A percentile compares a stretch with the other conserved stretches of the same genome.
Conservation (phyloP, 352 stramenopile species). For the Elongisporangium senticosum region DNA sequence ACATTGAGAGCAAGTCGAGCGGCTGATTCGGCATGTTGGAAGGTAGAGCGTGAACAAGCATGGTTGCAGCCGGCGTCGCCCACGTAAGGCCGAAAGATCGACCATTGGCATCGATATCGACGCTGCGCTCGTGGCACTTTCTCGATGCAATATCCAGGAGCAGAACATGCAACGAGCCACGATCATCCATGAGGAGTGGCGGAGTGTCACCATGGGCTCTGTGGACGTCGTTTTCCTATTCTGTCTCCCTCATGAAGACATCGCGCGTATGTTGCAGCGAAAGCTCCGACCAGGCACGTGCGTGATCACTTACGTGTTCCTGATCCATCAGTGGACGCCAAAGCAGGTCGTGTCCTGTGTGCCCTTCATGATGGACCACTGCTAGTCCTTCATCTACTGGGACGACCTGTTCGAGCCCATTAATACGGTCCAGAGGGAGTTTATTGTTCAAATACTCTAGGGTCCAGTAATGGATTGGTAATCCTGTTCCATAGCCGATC, state of each 20-base stretch:
- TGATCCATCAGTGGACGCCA: constrained; percentile 48
- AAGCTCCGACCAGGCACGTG: constrained; percentile 37
- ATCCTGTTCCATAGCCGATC: no score
- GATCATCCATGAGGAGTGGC: constrained; percentile 51
- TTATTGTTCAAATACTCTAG: no score
- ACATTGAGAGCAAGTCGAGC: no score
- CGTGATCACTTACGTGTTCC: constrained; percentile 66
- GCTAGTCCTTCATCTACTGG: constrained; percentile 36
- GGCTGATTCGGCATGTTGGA: no score
- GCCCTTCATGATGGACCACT: constrained; percentile 55
- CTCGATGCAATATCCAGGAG: constrained; percentile 14
- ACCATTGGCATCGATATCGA: no score
- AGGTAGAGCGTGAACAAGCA: no score
- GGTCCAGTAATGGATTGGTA: no score
- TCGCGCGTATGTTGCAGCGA: constrained; percentile 21
- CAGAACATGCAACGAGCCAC: constrained; percentile 9
- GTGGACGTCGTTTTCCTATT: constrained; percentile 57
- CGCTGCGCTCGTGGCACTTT: constrained; percentile 39
- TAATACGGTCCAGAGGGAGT: no score
- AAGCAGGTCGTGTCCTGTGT: constrained; percentile 32
- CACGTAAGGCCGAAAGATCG: no score
- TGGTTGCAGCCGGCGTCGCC: no score
- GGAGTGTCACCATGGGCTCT: constrained; percentile 30
- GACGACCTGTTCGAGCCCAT: constrained; percentile 26
- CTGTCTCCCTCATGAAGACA: constrained; percentile 52